phyloP scores from a whole-genome alignment of 2,329 filamentous ascomycete genomes.

The Gnomoniopsis smithogilvyi region DNA sequence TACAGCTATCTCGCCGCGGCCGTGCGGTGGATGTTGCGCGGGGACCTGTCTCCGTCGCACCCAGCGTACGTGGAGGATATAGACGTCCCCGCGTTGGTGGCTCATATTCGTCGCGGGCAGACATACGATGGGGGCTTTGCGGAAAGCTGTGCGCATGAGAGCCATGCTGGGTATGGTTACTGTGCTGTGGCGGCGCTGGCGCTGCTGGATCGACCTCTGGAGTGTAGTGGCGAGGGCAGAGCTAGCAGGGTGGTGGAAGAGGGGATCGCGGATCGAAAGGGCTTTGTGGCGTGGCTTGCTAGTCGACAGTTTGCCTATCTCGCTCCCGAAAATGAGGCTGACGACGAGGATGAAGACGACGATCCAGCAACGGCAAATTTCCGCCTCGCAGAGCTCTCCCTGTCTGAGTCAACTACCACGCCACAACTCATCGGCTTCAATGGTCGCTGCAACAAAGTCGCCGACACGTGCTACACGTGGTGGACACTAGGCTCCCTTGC shows the following conservation, averaged over 20 bases:
- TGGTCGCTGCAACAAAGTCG: slow-evolving; percentile 84
- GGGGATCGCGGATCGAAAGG: slow-evolving; percentile 36
- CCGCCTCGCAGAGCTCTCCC: slow-evolving; percentile 31
- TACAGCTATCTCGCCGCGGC: slow-evolving; percentile 84
- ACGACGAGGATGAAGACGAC: slow-evolving; percentile 40
- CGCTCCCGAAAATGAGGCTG: slow-evolving; percentile 37
- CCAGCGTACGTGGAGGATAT: slow-evolving; percentile 66
- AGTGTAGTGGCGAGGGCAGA: slow-evolving; percentile 19
- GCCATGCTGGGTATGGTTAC: slow-evolving; percentile 88
- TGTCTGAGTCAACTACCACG: slow-evolving; percentile 24
- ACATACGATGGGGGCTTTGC: slow-evolving; percentile 83
- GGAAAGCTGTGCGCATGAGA: slow-evolving; percentile 75
- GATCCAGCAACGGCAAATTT: slow-evolving; percentile 26
- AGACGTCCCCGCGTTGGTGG: slow-evolving; percentile 65
- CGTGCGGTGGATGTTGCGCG: slow-evolving; percentile 78
- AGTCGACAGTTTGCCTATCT: slow-evolving; percentile 57
- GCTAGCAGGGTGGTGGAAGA: neutral
- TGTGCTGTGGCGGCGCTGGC: slow-evolving; percentile 77
- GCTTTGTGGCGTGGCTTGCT: slow-evolving; percentile 51
- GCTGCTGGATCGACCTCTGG: slow-evolving; percentile 64
- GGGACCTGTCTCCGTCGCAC: slow-evolving; percentile 47
- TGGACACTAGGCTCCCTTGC: slow-evolving; percentile 72
- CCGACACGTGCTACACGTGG: slow-evolving; percentile 94
- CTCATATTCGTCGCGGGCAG: slow-evolving; percentile 62
- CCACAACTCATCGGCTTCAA: slow-evolving; percentile 68